A percentile compares a stretch with the other conserved stretches of the same genome.
These are phyloP conservation scores for Fraxinus americana DNA, from an alignment of 257 asterid genomes.

Conservation along the genomic window DNA sequence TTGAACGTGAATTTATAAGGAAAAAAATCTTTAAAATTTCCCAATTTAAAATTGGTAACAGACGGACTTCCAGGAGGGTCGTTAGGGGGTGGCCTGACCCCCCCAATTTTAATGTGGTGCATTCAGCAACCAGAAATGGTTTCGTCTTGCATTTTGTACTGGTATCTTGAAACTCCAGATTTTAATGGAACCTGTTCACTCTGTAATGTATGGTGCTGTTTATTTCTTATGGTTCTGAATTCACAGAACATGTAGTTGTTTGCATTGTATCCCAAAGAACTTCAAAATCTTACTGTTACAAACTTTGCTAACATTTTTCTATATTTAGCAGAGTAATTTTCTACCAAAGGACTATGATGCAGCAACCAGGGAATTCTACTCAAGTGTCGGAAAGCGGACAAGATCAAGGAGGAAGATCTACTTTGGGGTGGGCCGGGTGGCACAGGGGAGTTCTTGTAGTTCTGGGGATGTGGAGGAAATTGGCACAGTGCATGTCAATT, in stretches of 20 bases:
- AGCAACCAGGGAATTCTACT: neutral
- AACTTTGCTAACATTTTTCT: neutral
- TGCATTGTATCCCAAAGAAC: neutral
- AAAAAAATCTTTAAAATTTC: too few relatives aligned
- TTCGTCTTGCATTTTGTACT: too few relatives aligned
- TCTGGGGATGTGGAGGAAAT: neutral
- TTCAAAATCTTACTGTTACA: neutral
- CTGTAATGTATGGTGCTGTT: neutral
- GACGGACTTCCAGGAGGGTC: too few relatives aligned
- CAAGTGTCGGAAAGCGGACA: neutral
- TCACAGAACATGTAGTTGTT: neutral
- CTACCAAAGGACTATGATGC: neutral
- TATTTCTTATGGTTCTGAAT: neutral
- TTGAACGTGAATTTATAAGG: too few relatives aligned
- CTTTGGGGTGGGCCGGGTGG: neutral
- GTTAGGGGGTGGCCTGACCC: too few relatives aligned
- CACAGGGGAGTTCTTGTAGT: neutral
- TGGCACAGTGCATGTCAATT: neutral
- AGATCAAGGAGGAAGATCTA: neutral
- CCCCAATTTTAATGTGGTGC: too few relatives aligned
- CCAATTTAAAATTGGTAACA: too few relatives aligned
- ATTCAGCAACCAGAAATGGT: too few relatives aligned
- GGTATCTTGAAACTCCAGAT: too few relatives aligned
- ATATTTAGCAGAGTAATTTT: neutral
- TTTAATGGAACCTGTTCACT: neutral